Evolutionary conservation across 441 rosid species (phyloP), one percentile per base, ranked within the genome.

Genomic region (Erodium moschatum): DNA sequence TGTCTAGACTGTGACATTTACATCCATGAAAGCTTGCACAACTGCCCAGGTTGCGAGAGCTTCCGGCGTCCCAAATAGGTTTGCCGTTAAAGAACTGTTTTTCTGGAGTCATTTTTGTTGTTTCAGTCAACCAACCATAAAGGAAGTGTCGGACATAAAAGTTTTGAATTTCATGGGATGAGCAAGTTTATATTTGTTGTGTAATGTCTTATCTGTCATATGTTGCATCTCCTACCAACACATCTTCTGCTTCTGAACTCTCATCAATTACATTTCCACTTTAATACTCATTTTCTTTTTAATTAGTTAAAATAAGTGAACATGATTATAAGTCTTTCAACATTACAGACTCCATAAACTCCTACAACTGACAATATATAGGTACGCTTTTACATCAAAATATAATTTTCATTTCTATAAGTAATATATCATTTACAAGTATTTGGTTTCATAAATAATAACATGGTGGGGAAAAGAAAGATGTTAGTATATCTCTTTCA

Each of bases 21-120:
- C 64, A 85, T 93, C 61, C 98, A 88, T 54, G 97, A 88, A 79
- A 93, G 97, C 80, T 76, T 93, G 83, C 96, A 91, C 78, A 91
- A 89, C 72, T 91, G 98, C 80, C 98, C 95, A 0, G 97, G 98
- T 29, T 91, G 98, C 24, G 93, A 93, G 79, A 90, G 96, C 81
- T 75, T 74, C 65, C 82, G 84, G 76, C 82, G 74, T 72, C 74
- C 81, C 68, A 79, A 75, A 56, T 73, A 61, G 65, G 5, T 24
- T 6, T 18, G 65, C 38, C 13, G 65, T 21, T 33, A 60, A 21
- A 60, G 13, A 60, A 60, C 15, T 60, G 13, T 60, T 19, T 58
- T 9, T 58, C n/a, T n/a, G n/a, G n/a, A n/a, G n/a, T n/a, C n/a
- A n/a, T 35, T 35, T 35, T 35, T 35, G 6, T 8, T 20, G 15